These are phyloP conservation scores for Candida schatavii DNA, from an alignment of 805 yeast species.

Conservation along the genomic window DNA sequence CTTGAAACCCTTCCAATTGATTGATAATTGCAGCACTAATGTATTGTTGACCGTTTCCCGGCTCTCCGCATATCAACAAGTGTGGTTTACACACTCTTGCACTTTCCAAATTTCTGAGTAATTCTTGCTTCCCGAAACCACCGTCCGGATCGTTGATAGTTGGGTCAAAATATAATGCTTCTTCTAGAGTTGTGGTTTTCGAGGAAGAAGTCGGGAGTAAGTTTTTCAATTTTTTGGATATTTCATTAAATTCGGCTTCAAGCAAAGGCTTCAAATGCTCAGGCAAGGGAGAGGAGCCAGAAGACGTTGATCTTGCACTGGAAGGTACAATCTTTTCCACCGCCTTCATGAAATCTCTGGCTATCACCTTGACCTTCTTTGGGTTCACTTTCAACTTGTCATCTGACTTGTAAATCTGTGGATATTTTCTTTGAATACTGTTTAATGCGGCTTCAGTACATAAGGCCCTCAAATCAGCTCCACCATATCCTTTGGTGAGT, in stretches of 20 bases:
- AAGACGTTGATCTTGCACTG: constrained; percentile 78
- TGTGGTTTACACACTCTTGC: constrained; percentile 82
- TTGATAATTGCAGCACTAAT: constrained; percentile 78
- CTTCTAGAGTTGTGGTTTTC: constrained; percentile 55
- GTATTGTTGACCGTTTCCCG: constrained; percentile 86
- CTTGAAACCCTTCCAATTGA: constrained; percentile 82
- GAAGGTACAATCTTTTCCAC: constrained; percentile 88
- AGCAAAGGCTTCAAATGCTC: constrained; percentile 65
- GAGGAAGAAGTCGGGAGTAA: constrained; percentile 52
- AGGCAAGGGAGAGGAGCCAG: constrained; percentile 77
- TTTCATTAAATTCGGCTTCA: constrained; percentile 43
- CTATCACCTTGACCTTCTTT: constrained; percentile 62
- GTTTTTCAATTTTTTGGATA: constrained; percentile 48
- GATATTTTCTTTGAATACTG: constrained; percentile 87
- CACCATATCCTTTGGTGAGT: constrained; percentile 94
- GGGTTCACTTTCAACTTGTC: constrained; percentile 77
- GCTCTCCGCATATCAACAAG: constrained; percentile 64
- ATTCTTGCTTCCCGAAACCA: constrained; percentile 68
- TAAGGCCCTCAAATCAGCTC: constrained; percentile 91
- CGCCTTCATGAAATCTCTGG: constrained; percentile 84
- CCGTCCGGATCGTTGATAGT: constrained; percentile 56
- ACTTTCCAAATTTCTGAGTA: constrained; percentile 45
- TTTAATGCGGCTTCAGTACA: constrained; percentile 95
- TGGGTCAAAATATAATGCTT: constrained; percentile 62
- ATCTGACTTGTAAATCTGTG: constrained; percentile 80